Evolutionary conservation across 2,329 filamentous ascomycete species (phyloP), one percentile per base, ranked within the genome.

Genomic region (Helminthosporium solani): DNA sequence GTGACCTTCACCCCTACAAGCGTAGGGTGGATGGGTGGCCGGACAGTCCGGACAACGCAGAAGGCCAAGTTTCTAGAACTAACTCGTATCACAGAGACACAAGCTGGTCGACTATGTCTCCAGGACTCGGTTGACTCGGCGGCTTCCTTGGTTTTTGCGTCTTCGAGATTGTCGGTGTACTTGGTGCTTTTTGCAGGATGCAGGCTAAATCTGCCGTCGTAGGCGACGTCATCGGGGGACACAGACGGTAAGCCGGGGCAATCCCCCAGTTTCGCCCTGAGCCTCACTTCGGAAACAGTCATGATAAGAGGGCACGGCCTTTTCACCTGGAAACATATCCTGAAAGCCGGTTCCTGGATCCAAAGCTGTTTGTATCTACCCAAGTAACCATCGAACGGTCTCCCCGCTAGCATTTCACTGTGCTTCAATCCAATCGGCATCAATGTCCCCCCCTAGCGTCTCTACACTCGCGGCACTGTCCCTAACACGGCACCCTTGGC

Each of bases 211-310:
- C 23, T 9, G 23, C 5, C 28, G 14, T 12, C 9, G 6, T 5
- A 31, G 7, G 28, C 51, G 52, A 54, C 52, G 52, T 54, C 44
- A 40, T 14, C 15, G 12, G 28, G n/a, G 35, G 33, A 44, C 40
- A 44, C 40, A 44, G 30, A 33, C 27, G 15, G 34, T 37, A 20
- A 40, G 44, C 40, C 33, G 16, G 25, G 39, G 30, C 43, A 16
- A 30, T 33, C 14, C 33, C 5, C 11, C 19, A 19, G 15, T 45
- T 28, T 40, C 35, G 19, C 41, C n/a, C 15, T 30, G 30, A 42
- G 28, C 15, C 27, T 6, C n/a, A 18, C 23, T 8, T 15, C 12
- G 7, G 28, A n/a, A 31, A 31, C 28, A 14, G 14, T 31, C 28
- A 31, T 12, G 28, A 31, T 31, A 12, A n/a, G 14, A 14, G 23